These are phyloP conservation scores for Clonostachys byssicola DNA, from an alignment of 2,329 filamentous ascomycete genomes.

Conservation along the genomic window DNA sequence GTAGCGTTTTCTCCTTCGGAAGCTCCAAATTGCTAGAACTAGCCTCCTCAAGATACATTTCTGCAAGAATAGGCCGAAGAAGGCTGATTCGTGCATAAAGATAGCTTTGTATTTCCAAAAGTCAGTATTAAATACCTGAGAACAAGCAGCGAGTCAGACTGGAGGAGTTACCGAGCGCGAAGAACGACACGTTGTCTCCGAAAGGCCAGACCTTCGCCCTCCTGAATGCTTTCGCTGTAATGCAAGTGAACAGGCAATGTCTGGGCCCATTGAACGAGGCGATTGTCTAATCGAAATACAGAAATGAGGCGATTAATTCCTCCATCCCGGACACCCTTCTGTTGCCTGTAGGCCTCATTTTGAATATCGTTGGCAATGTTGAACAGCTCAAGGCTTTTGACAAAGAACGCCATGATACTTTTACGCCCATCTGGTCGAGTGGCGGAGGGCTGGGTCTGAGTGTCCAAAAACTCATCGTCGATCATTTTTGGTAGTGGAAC, in stretches of 20 bases:
- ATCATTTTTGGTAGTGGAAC: constrained; percentile 4
- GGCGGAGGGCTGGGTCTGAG: neutral
- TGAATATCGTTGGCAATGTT: constrained; percentile 4
- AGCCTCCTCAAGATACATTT: neutral
- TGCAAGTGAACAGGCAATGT: constrained; percentile 1
- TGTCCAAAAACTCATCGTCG: constrained; percentile 5
- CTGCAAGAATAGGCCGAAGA: constrained; percentile 1
- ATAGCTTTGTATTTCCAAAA: neutral
- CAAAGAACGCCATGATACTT: constrained; percentile 1
- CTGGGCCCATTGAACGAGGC: constrained; percentile 3
- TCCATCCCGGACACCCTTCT: neutral
- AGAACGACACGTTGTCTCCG: constrained; percentile 4
- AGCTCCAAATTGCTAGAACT: neutral
- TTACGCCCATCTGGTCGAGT: constrained; percentile 1
- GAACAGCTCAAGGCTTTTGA: constrained; percentile 2
- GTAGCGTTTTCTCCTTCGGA: neutral
- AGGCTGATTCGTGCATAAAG: constrained; percentile 1
- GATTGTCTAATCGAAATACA: neutral
- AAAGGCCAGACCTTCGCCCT: neutral
- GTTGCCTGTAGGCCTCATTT: neutral
- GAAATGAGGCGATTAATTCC: neutral
- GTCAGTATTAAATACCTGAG: too few relatives aligned
- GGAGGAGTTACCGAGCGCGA: neutral
- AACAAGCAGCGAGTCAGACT: neutral
- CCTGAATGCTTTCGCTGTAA: neutral